Percentiles rank a stretch among this genome's conserved stretches.
These are phyloP conservation scores for Globisporangium spiculum DNA, from an alignment of 352 stramenopile species.

Conservation along the genomic window DNA sequence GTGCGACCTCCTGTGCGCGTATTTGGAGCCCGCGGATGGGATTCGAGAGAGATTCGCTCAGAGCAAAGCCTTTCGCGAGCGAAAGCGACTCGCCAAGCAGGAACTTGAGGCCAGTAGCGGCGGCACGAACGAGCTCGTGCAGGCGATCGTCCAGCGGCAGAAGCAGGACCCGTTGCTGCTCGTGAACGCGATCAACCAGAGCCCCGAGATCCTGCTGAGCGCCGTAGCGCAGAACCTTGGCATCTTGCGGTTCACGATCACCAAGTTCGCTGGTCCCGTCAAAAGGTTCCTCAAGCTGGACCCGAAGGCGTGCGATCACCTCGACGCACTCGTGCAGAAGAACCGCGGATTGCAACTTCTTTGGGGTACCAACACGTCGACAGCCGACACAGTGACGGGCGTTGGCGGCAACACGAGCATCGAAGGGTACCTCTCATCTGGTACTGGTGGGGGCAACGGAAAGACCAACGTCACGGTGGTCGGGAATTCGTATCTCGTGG, in stretches of 20 bases:
- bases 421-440: constrained; percentile 9
- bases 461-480: background rate
- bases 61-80: constrained; percentile 33
- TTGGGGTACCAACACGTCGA: constrained; percentile 37
- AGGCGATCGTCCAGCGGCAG: constrained; percentile 47
- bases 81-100: constrained; percentile 22
- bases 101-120: constrained; percentile 23
- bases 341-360: constrained; percentile 60
- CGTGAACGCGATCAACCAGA: constrained; percentile 59
- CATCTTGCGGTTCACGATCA: constrained; percentile 70
- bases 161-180: constrained; percentile 54
- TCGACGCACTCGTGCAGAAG: constrained; percentile 46
- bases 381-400: background rate
- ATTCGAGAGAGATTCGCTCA: constrained; percentile 47
- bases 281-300: constrained; percentile 69
- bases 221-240: constrained; percentile 59
- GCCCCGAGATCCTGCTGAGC: constrained; percentile 61
- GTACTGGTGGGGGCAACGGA: background rate
- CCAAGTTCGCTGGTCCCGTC: constrained; percentile 60
- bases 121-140: constrained; percentile 32
- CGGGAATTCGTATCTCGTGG: constrained; percentile 31
- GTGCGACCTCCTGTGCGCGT: constrained; percentile 42
- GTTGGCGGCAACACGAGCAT: constrained; percentile 9
- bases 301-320: constrained; percentile 45
- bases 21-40: constrained; percentile 36